phyloP scores from a whole-genome alignment of 2,329 filamentous ascomycete species.

The Orbilia oligospora region DNA sequence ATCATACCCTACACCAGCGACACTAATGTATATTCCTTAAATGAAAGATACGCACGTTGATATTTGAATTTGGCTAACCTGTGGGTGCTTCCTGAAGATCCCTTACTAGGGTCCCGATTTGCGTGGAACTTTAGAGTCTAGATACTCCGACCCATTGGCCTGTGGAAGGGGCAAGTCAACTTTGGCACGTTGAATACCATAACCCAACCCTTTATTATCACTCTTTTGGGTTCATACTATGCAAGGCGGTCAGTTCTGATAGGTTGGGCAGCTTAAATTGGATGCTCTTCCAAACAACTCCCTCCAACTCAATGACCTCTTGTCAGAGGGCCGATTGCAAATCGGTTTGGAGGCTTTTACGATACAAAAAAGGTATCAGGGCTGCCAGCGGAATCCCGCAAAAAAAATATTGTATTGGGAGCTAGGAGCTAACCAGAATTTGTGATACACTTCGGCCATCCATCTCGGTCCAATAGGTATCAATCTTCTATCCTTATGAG shows the following conservation, averaged over 20 bases:
- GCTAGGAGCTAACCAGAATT: neutral
- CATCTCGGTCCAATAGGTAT: neutral
- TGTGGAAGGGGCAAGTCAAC: neutral
- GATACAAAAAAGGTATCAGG: neutral
- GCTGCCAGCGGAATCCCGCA: too few species aligned
- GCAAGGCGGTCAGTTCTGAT: neutral
- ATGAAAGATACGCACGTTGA: too few species aligned
- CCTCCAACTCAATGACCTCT: too few species aligned
- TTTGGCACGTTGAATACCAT: conserved; percentile 5
- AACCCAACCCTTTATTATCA: neutral
- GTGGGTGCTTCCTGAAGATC: too few species aligned
- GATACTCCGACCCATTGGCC: conserved; percentile 15
- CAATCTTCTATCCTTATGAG: too few species aligned
- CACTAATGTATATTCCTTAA: too few species aligned
- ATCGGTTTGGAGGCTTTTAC: neutral
- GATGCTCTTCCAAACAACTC: neutral
- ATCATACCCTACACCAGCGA: too few species aligned
- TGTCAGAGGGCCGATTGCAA: too few species aligned
- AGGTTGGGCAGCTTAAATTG: neutral
- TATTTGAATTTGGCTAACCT: too few species aligned
- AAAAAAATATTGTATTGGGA: neutral
- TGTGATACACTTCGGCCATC: neutral
- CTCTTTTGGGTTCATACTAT: neutral
- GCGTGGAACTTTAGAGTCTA: neutral
- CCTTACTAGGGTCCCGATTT: conserved; percentile 1